These are phyloP conservation scores for Botrytis galanthina DNA, from an alignment of 2,329 filamentous ascomycete genomes.

Conservation along the genomic window DNA sequence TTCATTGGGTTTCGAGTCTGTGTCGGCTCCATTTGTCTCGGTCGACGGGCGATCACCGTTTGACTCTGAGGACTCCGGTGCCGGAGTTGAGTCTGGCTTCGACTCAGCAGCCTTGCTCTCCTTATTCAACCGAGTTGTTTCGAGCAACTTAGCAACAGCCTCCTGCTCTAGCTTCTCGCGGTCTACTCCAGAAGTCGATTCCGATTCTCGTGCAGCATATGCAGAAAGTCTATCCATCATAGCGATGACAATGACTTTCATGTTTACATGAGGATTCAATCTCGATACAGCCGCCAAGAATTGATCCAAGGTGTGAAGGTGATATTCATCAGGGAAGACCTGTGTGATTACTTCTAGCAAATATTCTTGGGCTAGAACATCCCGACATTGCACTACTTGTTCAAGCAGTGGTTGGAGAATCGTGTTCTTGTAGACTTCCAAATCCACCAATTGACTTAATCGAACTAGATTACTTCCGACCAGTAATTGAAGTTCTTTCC, in stretches of 20 bases:
- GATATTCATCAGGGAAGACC: slow-evolving; percentile 97
- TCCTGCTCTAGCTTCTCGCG: slow-evolving; percentile 79
- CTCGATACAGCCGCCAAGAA: slow-evolving; percentile 90
- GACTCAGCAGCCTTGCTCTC: slow-evolving; percentile 40
- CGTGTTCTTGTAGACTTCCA: slow-evolving; percentile 88
- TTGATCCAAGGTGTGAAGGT: slow-evolving; percentile 93
- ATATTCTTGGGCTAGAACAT: slow-evolving; percentile 96
- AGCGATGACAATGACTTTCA: slow-evolving; percentile 97
- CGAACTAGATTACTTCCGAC: slow-evolving; percentile 96
- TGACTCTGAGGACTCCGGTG: slow-evolving; percentile 30
- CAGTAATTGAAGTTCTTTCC: slow-evolving; percentile 90
- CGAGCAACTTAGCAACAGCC: slow-evolving; percentile 72
- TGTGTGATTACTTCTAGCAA: slow-evolving; percentile 97
- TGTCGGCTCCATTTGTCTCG: slow-evolving; percentile 32
- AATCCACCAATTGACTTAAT: slow-evolving; percentile 89
- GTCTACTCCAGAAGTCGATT: slow-evolving; percentile 67
- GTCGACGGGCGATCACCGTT: slow-evolving; percentile 36
- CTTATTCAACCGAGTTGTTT: slow-evolving; percentile 71
- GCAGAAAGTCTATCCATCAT: slow-evolving; percentile 95
- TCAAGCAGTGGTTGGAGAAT: slow-evolving; percentile 88
- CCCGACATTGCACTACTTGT: slow-evolving; percentile 95
- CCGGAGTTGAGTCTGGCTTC: slow-evolving; percentile 10
- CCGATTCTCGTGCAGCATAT: slow-evolving; percentile 86
- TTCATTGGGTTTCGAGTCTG: slow-evolving; percentile 40
- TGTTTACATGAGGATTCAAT: slow-evolving; percentile 92